phyloP scores from a whole-genome alignment of 108 stramenopile species.

The Phaeodactylum tricornutum region DNA sequence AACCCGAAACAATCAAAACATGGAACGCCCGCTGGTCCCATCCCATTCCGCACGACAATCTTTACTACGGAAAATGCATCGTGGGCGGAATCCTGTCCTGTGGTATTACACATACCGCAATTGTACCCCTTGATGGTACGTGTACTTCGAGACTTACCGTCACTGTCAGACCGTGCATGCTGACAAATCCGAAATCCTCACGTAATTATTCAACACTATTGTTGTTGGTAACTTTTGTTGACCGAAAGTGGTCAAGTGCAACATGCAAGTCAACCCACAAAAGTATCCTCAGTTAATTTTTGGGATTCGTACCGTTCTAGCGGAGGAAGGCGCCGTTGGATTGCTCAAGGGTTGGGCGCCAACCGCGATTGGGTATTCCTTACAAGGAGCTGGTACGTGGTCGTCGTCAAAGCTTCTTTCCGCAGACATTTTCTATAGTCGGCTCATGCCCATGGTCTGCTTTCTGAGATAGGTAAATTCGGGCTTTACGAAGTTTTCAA shows the following conservation, averaged over 20 bases:
- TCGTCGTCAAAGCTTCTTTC: not conserved
- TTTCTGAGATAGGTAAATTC: too few relatives aligned
- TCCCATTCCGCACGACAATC: too few relatives aligned
- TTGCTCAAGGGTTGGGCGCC: constrained; percentile 4
- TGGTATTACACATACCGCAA: constrained; percentile 13
- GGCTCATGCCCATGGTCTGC: not conserved
- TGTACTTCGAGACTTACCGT: too few relatives aligned
- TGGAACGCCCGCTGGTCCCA: too few relatives aligned
- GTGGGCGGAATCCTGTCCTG: constrained; percentile 11
- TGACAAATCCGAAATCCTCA: too few relatives aligned
- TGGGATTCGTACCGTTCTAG: not conserved
- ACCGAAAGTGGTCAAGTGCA: constrained; percentile 10
- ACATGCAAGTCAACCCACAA: constrained; percentile 6
- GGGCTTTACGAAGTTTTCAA: constrained; percentile 23
- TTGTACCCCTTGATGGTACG: constrained; percentile 16
- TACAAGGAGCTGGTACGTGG: not conserved
- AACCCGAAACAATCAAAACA: too few relatives aligned
- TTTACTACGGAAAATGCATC: constrained; percentile 13
- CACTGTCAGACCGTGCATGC: too few relatives aligned
- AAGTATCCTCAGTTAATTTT: constrained; percentile 4
- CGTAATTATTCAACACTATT: too few relatives aligned
- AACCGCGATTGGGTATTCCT: not conserved
- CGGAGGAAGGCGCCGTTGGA: constrained; percentile 7
- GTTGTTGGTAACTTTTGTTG: too few relatives aligned
- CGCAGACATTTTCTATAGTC: not conserved